phyloP scores from a whole-genome alignment of 257 asterid species.

The Scutellaria galericulata region DNA sequence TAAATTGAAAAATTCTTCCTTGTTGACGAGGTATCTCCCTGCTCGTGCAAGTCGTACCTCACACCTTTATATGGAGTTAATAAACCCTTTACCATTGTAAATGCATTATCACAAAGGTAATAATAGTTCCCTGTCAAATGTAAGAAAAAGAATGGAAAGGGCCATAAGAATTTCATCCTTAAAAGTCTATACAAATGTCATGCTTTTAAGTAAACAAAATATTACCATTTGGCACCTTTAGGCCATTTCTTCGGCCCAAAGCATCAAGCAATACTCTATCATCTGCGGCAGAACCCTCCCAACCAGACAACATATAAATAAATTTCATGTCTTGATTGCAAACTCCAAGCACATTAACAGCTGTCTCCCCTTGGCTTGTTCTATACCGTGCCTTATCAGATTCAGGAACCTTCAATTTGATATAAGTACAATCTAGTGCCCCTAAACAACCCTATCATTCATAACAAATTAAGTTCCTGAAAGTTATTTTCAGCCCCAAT shows the following conservation, averaged over 20 bases:
- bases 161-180: not conserved
- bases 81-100: conserved; percentile 26
- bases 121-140: conserved; percentile 33
- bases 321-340: conserved; percentile 38
- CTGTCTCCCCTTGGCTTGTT: conserved; percentile 37
- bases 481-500: not conserved
- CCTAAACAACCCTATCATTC: conserved; percentile 35
- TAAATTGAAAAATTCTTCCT: conserved; percentile 37
- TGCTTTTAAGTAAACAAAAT: not conserved
- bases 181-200: not conserved
- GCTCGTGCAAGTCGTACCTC: conserved; percentile 16
- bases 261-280: conserved; percentile 31
- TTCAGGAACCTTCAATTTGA: conserved; percentile 37
- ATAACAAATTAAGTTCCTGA: conserved; percentile 2
- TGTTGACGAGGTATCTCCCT: not conserved
- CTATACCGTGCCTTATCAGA: conserved; percentile 35
- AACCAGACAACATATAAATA: conserved; percentile 38
- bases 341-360: conserved; percentile 34
- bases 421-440: conserved; percentile 35
- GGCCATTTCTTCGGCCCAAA: conserved; percentile 24
- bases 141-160: not conserved
- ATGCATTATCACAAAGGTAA: conserved; percentile 38
- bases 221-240: conserved; percentile 38
- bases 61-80: conserved; percentile 35
- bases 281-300: conserved; percentile 40